Evolutionary conservation across 257 asterid species (phyloP).

Genomic region (Nicotiana tomentosiformis): DNA sequence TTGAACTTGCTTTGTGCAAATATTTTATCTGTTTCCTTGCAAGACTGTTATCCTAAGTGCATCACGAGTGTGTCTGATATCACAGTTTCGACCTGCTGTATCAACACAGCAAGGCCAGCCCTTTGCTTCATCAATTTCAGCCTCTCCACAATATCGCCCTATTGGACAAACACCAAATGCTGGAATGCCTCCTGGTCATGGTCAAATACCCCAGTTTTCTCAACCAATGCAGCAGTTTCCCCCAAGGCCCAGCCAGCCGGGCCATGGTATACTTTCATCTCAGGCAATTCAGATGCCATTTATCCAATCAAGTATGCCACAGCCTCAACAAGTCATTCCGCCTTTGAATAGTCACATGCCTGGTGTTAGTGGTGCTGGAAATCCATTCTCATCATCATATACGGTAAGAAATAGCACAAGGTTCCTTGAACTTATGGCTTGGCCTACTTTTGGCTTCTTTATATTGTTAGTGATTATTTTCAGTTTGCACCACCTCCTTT

Average conservation of each 20-base stretch:
- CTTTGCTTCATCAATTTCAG: slow-evolving; percentile 41
- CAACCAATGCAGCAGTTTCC: slow-evolving; percentile 70
- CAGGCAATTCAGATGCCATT: slow-evolving; percentile 28
- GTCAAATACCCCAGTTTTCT: slow-evolving; percentile 60
- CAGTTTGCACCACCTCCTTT: slow-evolving; percentile 58
- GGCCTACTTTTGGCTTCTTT: slow-evolving; percentile 13
- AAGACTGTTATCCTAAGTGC: background rate
- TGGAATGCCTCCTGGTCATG: slow-evolving; percentile 60
- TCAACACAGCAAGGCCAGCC: slow-evolving; percentile 58
- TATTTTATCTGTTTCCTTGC: background rate
- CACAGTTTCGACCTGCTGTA: slow-evolving; percentile 60
- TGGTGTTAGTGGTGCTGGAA: slow-evolving; percentile 44
- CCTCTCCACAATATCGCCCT: slow-evolving; percentile 65
- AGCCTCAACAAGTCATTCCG: slow-evolving; percentile 43
- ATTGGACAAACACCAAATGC: slow-evolving; percentile 50
- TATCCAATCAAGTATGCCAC: slow-evolving; percentile 58
- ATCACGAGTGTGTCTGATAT: slow-evolving; percentile 19
- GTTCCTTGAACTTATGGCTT: background rate
- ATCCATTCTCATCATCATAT: slow-evolving; percentile 54
- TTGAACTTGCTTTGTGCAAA: background rate
- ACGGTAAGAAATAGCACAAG: slow-evolving; percentile 40
- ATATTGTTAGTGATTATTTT: slow-evolving; percentile 18
- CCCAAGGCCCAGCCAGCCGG: slow-evolving; percentile 50
- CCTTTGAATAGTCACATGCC: slow-evolving; percentile 24
- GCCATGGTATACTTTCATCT: slow-evolving; percentile 45